A percentile compares a stretch with the other conserved stretches of the same genome.
These are phyloP conservation scores for Sonneratia alba DNA, from an alignment of 345 rosid species.

Conservation along the genomic window DNA sequence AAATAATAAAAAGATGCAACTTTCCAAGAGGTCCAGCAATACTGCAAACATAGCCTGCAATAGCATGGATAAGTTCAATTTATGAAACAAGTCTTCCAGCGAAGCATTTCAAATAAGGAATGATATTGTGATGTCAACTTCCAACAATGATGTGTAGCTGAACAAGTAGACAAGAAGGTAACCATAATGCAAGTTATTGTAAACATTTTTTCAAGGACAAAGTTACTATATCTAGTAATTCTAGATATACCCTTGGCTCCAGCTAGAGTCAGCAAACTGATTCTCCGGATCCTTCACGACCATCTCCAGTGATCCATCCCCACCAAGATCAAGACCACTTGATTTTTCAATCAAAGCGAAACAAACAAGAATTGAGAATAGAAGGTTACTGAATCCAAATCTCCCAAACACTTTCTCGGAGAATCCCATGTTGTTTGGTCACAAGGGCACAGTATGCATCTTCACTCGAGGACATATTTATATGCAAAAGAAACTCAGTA, in stretches of 20 bases:
- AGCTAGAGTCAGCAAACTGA: not conserved
- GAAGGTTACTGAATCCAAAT: not conserved
- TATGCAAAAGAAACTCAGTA: not conserved
- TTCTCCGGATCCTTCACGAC: constrained; percentile 6
- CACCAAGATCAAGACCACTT: not conserved
- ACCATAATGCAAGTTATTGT: not conserved
- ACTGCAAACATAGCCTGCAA: not conserved
- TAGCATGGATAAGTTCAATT: not conserved
- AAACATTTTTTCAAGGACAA: not conserved
- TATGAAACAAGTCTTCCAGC: not conserved
- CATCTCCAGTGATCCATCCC: constrained; percentile 3
- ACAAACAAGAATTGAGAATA: not conserved
- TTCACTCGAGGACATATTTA: not conserved
- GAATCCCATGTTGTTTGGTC: constrained; percentile 11
- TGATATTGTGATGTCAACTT: not conserved
- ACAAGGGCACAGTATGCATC: not conserved
- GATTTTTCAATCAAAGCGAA: not conserved
- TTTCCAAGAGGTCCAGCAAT: not conserved
- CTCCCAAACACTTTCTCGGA: not conserved
- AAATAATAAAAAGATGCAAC: no score
- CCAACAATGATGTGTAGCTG: not conserved
- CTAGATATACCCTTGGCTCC: constrained; percentile 8
- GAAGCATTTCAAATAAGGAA: not conserved
- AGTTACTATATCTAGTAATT: not conserved
- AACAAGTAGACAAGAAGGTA: not conserved